These are phyloP conservation scores for Cercospora zeina DNA, from an alignment of 2,329 filamentous ascomycete species.

Conservation along the genomic window DNA sequence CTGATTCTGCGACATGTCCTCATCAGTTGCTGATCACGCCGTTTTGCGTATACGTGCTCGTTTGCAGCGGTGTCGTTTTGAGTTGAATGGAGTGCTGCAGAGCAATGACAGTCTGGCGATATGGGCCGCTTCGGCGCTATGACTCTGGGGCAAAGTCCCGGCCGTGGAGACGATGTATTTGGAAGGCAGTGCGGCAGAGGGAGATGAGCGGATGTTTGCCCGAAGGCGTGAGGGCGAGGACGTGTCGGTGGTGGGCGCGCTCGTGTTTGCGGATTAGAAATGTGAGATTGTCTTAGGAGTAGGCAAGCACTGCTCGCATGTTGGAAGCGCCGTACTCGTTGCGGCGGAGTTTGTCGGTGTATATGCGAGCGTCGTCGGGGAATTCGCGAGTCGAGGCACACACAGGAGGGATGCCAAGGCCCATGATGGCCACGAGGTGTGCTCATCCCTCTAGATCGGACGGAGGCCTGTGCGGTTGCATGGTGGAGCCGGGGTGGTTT, in stretches of 20 bases:
- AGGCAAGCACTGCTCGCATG: background rate
- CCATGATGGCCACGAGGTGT: constrained; percentile 1
- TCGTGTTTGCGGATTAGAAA: no score
- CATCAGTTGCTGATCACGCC: background rate
- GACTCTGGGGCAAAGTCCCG: background rate
- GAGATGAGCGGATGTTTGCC: background rate
- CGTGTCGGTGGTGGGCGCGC: no score
- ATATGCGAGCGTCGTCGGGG: no score
- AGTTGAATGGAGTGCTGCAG: background rate
- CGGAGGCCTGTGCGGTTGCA: background rate
- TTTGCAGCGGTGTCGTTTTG: background rate
- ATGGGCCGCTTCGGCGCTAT: background rate
- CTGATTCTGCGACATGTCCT: background rate
- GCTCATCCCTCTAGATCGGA: background rate
- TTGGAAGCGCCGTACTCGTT: background rate
- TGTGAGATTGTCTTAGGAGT: no score
- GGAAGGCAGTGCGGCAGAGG: background rate
- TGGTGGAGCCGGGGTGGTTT: background rate
- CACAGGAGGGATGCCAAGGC: background rate
- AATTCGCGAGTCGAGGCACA: background rate
- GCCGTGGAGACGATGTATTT: background rate
- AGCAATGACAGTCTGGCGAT: background rate
- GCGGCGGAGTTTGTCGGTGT: background rate
- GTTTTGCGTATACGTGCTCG: background rate
- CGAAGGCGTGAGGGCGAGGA: background rate